These are phyloP conservation scores for Pseudocercospora cruenta DNA, from an alignment of 2,329 filamentous ascomycete species.

Conservation along the genomic window DNA sequence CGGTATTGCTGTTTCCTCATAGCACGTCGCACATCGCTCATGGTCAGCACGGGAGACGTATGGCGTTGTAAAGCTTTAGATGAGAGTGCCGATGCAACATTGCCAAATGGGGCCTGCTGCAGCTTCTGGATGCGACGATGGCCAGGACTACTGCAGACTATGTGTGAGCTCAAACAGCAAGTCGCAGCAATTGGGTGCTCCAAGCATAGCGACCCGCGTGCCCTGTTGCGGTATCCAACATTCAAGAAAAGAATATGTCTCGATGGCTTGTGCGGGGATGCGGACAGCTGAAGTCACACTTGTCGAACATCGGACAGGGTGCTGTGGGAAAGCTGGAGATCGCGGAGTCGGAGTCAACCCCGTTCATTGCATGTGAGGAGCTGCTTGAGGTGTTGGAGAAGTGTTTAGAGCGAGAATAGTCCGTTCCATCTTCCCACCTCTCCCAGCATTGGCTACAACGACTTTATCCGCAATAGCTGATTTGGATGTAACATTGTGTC, in stretches of 20 bases:
- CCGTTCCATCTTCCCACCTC: neutral
- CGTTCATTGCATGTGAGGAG: neutral
- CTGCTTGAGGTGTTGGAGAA: neutral
- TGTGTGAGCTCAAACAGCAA: neutral
- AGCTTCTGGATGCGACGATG: neutral
- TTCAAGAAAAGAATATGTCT: no score
- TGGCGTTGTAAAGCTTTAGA: neutral
- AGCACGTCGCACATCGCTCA: neutral
- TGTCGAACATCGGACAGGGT: neutral
- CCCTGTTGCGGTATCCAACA: no score
- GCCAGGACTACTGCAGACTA: neutral
- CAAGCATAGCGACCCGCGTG: no score
- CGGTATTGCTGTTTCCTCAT: neutral
- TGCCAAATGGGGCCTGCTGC: neutral
- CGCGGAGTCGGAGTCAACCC: neutral
- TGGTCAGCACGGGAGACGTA: neutral
- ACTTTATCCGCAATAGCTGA: neutral
- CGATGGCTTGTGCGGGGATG: no score
- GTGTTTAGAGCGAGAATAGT: neutral
- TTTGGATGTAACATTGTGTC: neutral
- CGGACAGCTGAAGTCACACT: neutral
- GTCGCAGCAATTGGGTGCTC: no score
- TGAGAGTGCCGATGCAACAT: neutral
- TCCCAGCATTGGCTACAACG: neutral
- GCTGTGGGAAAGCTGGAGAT: neutral